These are phyloP conservation scores for Cercospora sojina DNA, from an alignment of 2,329 filamentous ascomycete species.

Conservation along the genomic window DNA sequence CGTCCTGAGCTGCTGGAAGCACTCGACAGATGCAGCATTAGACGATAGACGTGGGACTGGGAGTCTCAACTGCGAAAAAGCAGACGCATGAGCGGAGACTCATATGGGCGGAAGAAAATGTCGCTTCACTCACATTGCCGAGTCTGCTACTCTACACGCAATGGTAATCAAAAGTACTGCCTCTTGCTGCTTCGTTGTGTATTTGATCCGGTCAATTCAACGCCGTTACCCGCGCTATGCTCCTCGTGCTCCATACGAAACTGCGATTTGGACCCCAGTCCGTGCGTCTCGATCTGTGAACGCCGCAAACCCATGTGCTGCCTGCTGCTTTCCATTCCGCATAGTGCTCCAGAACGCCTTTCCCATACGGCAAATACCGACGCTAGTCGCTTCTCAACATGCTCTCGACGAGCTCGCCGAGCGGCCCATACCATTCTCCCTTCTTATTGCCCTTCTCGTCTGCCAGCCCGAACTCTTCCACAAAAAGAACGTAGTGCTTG, in stretches of 20 bases:
- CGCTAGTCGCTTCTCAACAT: conserved; percentile 86
- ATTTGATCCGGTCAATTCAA: neutral
- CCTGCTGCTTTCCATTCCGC: neutral
- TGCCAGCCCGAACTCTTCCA: conserved; percentile 90
- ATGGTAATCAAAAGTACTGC: neutral
- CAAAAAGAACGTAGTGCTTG: conserved; percentile 98
- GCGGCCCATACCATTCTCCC: conserved; percentile 89
- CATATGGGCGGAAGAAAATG: conserved; percentile 27
- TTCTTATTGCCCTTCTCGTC: conserved; percentile 65
- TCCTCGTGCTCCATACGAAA: neutral
- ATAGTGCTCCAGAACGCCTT: conserved; percentile 1
- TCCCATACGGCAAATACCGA: neutral
- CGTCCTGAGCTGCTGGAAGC: conserved; percentile 88
- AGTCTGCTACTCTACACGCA: neutral
- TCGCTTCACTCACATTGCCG: neutral
- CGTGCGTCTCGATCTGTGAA: neutral
- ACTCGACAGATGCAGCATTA: conserved; percentile 65
- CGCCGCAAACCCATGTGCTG: neutral
- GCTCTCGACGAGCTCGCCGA: conserved; percentile 94
- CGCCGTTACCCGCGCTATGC: neutral
- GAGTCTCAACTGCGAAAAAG: neutral
- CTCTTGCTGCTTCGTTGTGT: neutral
- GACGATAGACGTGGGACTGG: conserved; percentile 23
- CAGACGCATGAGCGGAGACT: neutral
- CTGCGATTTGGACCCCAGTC: neutral